phyloP scores from a whole-genome alignment of 2,329 filamentous ascomycete genomes.

The Gnomoniopsis sp. region DNA sequence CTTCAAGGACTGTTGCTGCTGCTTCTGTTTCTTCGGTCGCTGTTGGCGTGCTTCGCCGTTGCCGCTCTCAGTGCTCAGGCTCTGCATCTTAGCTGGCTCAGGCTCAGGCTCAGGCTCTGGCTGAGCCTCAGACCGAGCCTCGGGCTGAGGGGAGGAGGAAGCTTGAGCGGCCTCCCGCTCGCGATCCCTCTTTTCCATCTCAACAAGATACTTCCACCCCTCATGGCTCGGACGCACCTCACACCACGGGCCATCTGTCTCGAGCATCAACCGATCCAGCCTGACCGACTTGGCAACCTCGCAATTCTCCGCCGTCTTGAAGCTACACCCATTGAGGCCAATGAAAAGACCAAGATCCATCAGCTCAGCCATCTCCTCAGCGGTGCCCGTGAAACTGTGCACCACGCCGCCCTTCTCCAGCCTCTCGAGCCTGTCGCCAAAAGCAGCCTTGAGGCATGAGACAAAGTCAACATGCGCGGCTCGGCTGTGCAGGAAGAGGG shows the following conservation, averaged over 20 bases:
- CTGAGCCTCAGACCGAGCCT: background rate
- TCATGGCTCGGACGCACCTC: slow-evolving; percentile 90
- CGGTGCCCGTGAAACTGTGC: slow-evolving; percentile 89
- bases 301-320: slow-evolving; percentile 92
- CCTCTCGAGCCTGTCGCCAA: slow-evolving; percentile 56
- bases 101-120: background rate
- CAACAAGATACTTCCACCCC: slow-evolving; percentile 66
- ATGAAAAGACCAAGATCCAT: slow-evolving; percentile 81
- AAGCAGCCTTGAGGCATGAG: slow-evolving; percentile 57
- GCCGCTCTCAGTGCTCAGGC: slow-evolving; percentile 2
- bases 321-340: slow-evolving; percentile 93
- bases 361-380: slow-evolving; percentile 78
- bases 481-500: slow-evolving; percentile 88
- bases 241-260: slow-evolving; percentile 98
- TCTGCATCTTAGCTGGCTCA: background rate
- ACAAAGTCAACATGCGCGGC: slow-evolving; percentile 87
- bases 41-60: slow-evolving; percentile 9
- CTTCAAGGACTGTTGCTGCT: slow-evolving; percentile 29
- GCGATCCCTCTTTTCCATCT: slow-evolving; percentile 32
- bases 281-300: slow-evolving; percentile 77
- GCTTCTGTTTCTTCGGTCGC: slow-evolving; percentile 24
- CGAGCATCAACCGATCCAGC: slow-evolving; percentile 80
- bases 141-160: slow-evolving; percentile 8
- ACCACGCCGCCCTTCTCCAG: slow-evolving; percentile 79
- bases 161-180: slow-evolving; percentile 17